Base-by-base conservation (phyloP, 2,329 filamentous ascomycete species). In the Fusarium chaquense region DNA sequence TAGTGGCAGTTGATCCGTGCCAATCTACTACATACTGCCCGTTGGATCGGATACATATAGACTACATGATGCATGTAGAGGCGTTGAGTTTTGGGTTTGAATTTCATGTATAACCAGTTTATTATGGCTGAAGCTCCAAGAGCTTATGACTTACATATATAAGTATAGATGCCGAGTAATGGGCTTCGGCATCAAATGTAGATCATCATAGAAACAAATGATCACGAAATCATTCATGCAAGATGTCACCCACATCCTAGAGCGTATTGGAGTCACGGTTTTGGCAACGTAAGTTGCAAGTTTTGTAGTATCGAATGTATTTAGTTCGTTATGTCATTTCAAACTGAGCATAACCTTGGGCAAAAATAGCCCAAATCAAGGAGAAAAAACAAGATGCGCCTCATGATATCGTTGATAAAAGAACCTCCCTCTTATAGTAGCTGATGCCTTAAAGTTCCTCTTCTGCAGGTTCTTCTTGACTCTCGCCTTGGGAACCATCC, bases 61-160 rank as follows among this genome's bases (percentile, higher is more conserved):
- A 52, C 49, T 52, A 52, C 49, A 52, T 52, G 24, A 28, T 69
- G 60, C 61, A 69, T 61, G 43, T 61, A 67, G 41, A 69, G 64
- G 67, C 54, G 62, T 71, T 63, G 30, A n/a, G 32, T 52, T 49
- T 57, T 47, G 70, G 55, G 50, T 57, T 58, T 58, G 59, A 52
- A 52, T 46, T 60, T 58, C 36, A 62, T 65, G 53, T 32, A 40
- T 24, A n/a, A 18, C 13, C 24, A 57, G 49, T 44, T 43, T 43
- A 44, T 43, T 10, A 57, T 49, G 32, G 46, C 44, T 60, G 35
- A 40, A 36, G 38, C n/a, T 28, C 13, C 22, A 58, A 47, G 30
- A 26, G 49, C 33, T 41, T 52, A n/a, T 32, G 36, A 24, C 16
- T 52, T 63, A 45, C 32, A 11, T 24, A 26, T 22, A 61, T 46